A percentile compares a stretch with the other conserved stretches of the same genome.
phyloP scores from a whole-genome alignment of 2,329 filamentous ascomycete genomes.

The Raffaelea albimanens region DNA sequence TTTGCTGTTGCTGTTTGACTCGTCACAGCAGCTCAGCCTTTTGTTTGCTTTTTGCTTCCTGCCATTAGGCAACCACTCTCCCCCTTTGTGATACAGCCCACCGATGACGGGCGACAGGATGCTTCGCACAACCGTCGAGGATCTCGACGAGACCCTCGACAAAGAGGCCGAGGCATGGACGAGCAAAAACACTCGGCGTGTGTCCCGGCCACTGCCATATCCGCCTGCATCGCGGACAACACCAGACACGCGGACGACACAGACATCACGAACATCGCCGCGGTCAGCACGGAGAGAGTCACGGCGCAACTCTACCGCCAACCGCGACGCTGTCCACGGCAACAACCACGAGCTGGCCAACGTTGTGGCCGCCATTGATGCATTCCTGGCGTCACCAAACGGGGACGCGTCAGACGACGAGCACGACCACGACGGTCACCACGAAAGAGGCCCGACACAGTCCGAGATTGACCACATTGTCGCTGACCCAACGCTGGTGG shows the following conservation, averaged over 20 bases:
- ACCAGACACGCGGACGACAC: too few species aligned
- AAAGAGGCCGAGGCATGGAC: not conserved
- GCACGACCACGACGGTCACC: not conserved
- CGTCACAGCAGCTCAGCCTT: too few species aligned
- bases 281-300: too few species aligned
- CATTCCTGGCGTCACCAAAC: constrained; percentile 1
- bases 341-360: not conserved
- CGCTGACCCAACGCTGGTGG: too few species aligned
- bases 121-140: not conserved
- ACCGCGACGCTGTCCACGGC: not conserved
- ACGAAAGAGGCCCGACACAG: not conserved
- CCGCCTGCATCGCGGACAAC: too few species aligned
- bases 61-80: too few species aligned
- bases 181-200: not conserved
- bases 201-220: too few species aligned
- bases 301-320: too few species aligned
- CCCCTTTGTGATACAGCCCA: not conserved
- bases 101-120: not conserved
- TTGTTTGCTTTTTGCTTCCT: too few species aligned
- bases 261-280: too few species aligned
- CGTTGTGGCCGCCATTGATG: constrained; percentile 4
- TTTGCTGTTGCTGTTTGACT: too few species aligned
- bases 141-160: not conserved
- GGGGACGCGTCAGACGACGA: not conserved
- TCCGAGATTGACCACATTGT: too few species aligned